Conservation (phyloP, 495 filamentous ascomycete species). For the Lepidopterella palustris region DNA sequence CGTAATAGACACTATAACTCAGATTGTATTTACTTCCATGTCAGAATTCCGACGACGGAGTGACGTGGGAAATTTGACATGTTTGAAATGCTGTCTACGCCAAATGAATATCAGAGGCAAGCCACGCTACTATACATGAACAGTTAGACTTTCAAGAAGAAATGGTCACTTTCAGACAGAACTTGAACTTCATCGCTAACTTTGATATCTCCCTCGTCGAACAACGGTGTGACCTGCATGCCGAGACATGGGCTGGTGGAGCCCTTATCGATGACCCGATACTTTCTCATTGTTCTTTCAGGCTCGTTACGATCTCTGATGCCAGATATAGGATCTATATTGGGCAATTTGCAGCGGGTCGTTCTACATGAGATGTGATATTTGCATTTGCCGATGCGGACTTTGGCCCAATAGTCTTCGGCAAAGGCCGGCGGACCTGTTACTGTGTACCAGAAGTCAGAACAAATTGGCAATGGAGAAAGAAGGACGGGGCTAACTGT, state of each 20-base stretch:
- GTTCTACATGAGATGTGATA: slow-evolving; percentile 66
- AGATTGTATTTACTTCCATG: too few relatives aligned
- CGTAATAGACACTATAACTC: too few relatives aligned
- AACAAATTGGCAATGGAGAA: slow-evolving; percentile 22
- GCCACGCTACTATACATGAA: too few relatives aligned
- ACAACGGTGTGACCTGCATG: slow-evolving; percentile 70
- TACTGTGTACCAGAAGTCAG: slow-evolving; percentile 31
- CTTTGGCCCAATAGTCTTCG: slow-evolving; percentile 75
- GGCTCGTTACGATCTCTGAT: slow-evolving; percentile 66
- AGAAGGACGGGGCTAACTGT: slow-evolving; percentile 44
- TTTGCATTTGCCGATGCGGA: slow-evolving; percentile 49
- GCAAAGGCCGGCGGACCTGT: slow-evolving; percentile 55
- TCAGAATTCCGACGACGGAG: too few relatives aligned
- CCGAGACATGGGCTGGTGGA: slow-evolving; percentile 70
- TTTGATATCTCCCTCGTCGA: slow-evolving; percentile 38
- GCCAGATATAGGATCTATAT: slow-evolving; percentile 70
- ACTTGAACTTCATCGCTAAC: slow-evolving; percentile 59
- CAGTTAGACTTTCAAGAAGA: slow-evolving; percentile 34
- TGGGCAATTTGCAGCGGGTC: slow-evolving; percentile 71
- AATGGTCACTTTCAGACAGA: slow-evolving; percentile 55
- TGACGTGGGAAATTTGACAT: too few relatives aligned
- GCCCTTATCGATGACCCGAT: slow-evolving; percentile 68
- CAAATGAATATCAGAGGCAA: too few relatives aligned
- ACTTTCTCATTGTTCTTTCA: slow-evolving; percentile 60
- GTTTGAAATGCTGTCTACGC: too few relatives aligned